Evolutionary conservation across 140 eudicot genomes (phyloP), one percentile per base, ranked within the genome.

Genomic region (Senecio squalidus): DNA sequence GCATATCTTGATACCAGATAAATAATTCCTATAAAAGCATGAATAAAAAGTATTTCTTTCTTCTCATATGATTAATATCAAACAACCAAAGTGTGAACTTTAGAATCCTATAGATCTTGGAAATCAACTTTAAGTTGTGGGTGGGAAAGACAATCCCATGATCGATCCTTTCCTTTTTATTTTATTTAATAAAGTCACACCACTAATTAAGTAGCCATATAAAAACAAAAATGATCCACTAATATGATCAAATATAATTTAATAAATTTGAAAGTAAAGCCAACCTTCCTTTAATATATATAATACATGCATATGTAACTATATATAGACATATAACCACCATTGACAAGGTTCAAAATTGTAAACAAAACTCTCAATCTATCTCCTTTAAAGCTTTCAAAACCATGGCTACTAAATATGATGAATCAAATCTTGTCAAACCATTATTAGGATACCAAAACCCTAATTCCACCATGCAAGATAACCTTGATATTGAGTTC

Each of bases 211-310:
- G 66, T 54, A 71, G 59, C 22, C 28, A 62, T 20, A 71, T 45
- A 55, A 52, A 71, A 36, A 71, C 77, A 71, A 71, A 55, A 54
- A 33, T 44, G 55, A 34, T 31, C 66, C 60, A 71, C 66, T 60
- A 50, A 60, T 55, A 6, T 23, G 8, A 5, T 13, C 6, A 38
- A 43, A 26, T n/a, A n/a, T 22, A 17, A 4, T 4, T 44, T 10
- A 47, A 9, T 43, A 8, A 26, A 16, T 27, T 5, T 55, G 41
- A 71, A 71, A 71, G 77, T 55, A 45, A 55, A 63, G 3, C 71
- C 66, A 28, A 63, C 66, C 28, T 55, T 71, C 14, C 66, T 11
- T 55, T 47, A 30, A 9, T 30, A n/a, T 27, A 51, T n/a, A 13
- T 0, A n/a, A 10, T 18, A 25, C 17, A 31, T 17, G 8, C 16